phyloP scores from a whole-genome alignment of 2,329 filamentous ascomycete genomes.

The Sporothrix luriei region DNA sequence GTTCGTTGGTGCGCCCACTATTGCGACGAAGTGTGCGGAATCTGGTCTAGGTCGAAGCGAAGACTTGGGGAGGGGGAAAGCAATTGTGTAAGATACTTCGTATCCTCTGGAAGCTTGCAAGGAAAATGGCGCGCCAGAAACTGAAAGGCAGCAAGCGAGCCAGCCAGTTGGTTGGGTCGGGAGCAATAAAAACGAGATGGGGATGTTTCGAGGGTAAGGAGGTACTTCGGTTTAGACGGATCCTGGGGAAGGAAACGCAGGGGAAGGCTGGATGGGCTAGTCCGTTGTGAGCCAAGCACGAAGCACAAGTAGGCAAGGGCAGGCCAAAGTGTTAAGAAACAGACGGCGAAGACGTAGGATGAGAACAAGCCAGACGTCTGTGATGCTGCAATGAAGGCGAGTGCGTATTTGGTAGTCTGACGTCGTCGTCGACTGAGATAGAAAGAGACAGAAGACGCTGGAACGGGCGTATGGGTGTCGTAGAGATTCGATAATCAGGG shows the following conservation, averaged over 20 bases:
- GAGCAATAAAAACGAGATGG: neutral
- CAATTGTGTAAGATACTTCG: neutral
- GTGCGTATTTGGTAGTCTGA: neutral
- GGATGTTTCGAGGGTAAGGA: neutral
- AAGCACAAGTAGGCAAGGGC: conserved; percentile 6
- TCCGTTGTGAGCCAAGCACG: conserved; percentile 22
- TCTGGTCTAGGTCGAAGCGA: conserved; percentile 19
- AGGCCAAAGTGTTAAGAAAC: conserved; percentile 18
- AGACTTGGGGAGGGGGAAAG: neutral
- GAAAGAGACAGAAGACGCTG: neutral
- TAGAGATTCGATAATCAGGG: neutral
- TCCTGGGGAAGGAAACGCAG: conserved; percentile 5
- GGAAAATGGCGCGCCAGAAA: conserved; percentile 11
- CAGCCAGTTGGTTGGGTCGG: conserved; percentile 1
- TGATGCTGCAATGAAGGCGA: neutral
- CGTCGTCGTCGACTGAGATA: neutral
- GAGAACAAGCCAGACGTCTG: neutral
- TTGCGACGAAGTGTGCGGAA: conserved; percentile 24
- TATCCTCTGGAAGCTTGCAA: neutral
- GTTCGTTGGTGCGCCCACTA: conserved; percentile 27
- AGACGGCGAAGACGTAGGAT: neutral
- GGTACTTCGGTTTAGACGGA: neutral
- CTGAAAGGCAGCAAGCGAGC: neutral
- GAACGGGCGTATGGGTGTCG: neutral
- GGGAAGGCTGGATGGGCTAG: conserved; percentile 10